Base-by-base conservation (phyloP, 1,284 basidiomycete genomes). In the Sanguinoderma infundibulare region DNA sequence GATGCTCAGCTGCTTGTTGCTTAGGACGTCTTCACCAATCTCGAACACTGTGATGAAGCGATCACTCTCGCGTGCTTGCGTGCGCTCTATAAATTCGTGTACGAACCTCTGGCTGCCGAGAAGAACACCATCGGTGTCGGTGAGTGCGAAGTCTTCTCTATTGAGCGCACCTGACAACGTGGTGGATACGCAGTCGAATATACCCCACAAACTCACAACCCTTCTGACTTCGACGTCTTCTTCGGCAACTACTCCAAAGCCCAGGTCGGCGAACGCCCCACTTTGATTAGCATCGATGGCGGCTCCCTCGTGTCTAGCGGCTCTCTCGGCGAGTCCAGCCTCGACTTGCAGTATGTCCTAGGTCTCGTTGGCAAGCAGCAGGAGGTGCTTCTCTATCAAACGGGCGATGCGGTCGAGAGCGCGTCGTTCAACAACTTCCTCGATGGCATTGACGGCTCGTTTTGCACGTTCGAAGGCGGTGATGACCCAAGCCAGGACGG, bases 31-130 rank as follows among this genome's bases (percentile, higher is more conserved):
- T 63, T 60, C 53, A 56, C 38, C 3, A 58, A 64, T 14, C 50
- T 65, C 24, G 51, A 53, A 17, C 53, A 64, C 24, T 87, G 85
- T 66, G 68, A 70, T 8, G 72, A 67, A 2, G 75, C 72, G 1
- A 79, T 87, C 55, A 87, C 85, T 0, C 84, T 84, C 14, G 72
- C 79, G 0, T 88, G 85, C 67, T 71, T 88, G 54, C 72, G 79
- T 47, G 75, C 76, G 3, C 68, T 87, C 34, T 88, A 87, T 70
- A 82, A 82, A 20, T 74, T 74, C 17, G 64, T 62, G 5, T 87
- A 86, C 65, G 74, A 76, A 0, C 83, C 83, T 3, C 59, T 70
- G 7, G 75, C 81, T 3, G 75, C 79, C 1, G 69, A 64, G n/a
- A 74, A 68, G 42, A 87, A 84, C 69, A 79, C 74, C 28, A 76